Evolutionary conservation across 2,329 filamentous ascomycete species (phyloP).

Genomic region (Talaromyces atroroseus): DNA sequence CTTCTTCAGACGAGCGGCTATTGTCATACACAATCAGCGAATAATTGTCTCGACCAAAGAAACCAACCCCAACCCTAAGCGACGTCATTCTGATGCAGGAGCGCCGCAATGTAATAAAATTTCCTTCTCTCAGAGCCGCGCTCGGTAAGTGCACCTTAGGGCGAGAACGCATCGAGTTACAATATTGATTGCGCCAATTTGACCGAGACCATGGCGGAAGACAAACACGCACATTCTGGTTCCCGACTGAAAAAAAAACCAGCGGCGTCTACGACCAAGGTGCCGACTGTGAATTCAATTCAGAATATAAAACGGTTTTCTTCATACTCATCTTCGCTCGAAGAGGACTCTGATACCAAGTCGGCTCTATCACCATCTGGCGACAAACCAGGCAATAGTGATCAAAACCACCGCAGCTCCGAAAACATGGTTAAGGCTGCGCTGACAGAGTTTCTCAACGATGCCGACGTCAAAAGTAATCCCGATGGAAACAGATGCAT

Average conservation of each 20-base stretch:
- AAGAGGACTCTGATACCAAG: neutral
- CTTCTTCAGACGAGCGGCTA: too few species aligned
- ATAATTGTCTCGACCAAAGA: too few species aligned
- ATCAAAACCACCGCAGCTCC: constrained; percentile 9
- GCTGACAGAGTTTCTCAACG: constrained; percentile 58
- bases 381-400: neutral
- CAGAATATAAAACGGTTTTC: constrained; percentile 12
- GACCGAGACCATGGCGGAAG: neutral
- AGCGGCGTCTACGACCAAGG: constrained; percentile 14
- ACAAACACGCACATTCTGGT: neutral
- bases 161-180: neutral
- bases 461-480: constrained; percentile 50
- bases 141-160: too few species aligned
- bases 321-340: constrained; percentile 11
- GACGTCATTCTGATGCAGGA: constrained; percentile 4
- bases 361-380: neutral
- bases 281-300: constrained; percentile 14
- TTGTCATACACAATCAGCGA: too few species aligned
- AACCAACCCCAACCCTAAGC: neutral
- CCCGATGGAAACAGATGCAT: constrained; percentile 53
- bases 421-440: constrained; percentile 49
- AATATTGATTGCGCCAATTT: neutral
- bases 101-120: neutral
- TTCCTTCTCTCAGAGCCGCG: neutral
- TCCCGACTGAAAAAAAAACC: neutral